A percentile compares a stretch with the other conserved stretches of the same genome.
phyloP scores from a whole-genome alignment of 2,329 filamentous ascomycete genomes.

The Lasiodiplodia theobromae region DNA sequence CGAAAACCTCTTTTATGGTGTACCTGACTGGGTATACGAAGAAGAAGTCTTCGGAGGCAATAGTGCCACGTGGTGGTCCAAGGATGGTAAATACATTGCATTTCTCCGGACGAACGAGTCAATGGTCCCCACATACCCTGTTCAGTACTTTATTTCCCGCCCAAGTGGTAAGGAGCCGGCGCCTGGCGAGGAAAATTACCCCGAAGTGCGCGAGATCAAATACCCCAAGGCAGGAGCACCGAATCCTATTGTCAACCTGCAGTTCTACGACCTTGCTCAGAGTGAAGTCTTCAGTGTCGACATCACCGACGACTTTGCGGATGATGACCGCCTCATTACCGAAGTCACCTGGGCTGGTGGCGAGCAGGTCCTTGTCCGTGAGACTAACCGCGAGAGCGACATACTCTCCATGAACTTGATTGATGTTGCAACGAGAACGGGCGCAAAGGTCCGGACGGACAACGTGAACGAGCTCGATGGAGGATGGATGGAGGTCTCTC shows the following conservation, averaged over 20 bases:
- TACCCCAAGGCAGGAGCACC: constrained; percentile 96
- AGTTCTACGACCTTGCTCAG: constrained; percentile 85
- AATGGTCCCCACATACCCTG: constrained; percentile 85
- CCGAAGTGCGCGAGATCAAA: constrained; percentile 90
- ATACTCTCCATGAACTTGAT: constrained; percentile 86
- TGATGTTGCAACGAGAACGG: constrained; percentile 75
- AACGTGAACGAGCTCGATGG: constrained; percentile 87
- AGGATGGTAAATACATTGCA: constrained; percentile 85
- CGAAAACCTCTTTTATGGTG: constrained; percentile 87
- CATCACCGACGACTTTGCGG: constrained; percentile 77
- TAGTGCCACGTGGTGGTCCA: constrained; percentile 93
- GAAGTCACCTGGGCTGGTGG: constrained; percentile 89
- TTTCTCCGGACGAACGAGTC: constrained; percentile 96
- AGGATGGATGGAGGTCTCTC: constrained; percentile 95
- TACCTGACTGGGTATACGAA: constrained; percentile 98
- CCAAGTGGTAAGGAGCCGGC: constrained; percentile 76
- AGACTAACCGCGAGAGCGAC: constrained; percentile 94
- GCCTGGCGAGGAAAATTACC: constrained; percentile 83
- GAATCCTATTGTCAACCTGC: constrained; percentile 86
- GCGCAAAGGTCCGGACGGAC: constrained; percentile 78
- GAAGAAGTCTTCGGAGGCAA: constrained; percentile 81
- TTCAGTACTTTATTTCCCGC: constrained; percentile 90
- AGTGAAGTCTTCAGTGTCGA: constrained; percentile 81
- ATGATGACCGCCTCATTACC: constrained; percentile 87
- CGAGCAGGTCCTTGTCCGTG: constrained; percentile 81